phyloP scores from a whole-genome alignment of 2,329 filamentous ascomycete genomes.

The Helminthosporium solani region DNA sequence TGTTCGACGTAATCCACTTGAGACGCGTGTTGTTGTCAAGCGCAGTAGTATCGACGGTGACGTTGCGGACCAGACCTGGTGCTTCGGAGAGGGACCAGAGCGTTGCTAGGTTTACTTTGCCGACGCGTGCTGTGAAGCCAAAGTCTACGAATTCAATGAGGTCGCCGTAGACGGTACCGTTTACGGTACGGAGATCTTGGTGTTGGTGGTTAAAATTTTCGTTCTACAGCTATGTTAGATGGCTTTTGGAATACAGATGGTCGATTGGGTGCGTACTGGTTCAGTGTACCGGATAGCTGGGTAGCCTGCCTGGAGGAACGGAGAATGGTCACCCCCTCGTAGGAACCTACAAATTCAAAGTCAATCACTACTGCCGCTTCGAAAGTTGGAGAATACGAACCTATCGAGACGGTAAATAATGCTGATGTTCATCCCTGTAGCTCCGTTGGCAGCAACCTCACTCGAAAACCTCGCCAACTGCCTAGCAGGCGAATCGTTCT shows the following conservation, averaged over 20 bases:
- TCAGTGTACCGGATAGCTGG: slow-evolving; percentile 59
- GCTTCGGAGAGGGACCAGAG: slow-evolving; percentile 54
- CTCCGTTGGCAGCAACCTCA: slow-evolving; percentile 55
- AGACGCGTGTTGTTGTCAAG: slow-evolving; percentile 54
- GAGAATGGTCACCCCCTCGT: slow-evolving; percentile 57
- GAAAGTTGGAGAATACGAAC: not conserved
- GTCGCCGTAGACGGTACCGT: slow-evolving; percentile 58
- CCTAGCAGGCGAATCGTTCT: slow-evolving; percentile 58
- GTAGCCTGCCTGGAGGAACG: slow-evolving; percentile 58
- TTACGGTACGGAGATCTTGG: slow-evolving; percentile 53
- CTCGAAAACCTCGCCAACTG: slow-evolving; percentile 57
- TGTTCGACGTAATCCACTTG: slow-evolving; percentile 49
- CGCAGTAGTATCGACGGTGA: slow-evolving; percentile 50
- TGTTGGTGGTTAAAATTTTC: slow-evolving; percentile 61
- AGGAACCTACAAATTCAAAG: slow-evolving; percentile 42
- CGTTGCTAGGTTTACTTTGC: slow-evolving; percentile 56
- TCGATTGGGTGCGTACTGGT: too few species aligned
- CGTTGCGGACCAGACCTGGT: slow-evolving; percentile 53
- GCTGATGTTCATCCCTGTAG: slow-evolving; percentile 57
- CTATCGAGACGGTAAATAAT: slow-evolving; percentile 59
- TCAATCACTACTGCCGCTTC: not conserved
- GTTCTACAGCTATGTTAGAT: slow-evolving; percentile 20
- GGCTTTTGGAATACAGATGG: too few species aligned
- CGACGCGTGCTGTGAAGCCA: slow-evolving; percentile 56
- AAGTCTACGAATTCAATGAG: slow-evolving; percentile 59